Evolutionary conservation across 2,329 filamentous ascomycete species (phyloP), one percentile per base, ranked within the genome.

Genomic region (Orbilia ellipsospora): DNA sequence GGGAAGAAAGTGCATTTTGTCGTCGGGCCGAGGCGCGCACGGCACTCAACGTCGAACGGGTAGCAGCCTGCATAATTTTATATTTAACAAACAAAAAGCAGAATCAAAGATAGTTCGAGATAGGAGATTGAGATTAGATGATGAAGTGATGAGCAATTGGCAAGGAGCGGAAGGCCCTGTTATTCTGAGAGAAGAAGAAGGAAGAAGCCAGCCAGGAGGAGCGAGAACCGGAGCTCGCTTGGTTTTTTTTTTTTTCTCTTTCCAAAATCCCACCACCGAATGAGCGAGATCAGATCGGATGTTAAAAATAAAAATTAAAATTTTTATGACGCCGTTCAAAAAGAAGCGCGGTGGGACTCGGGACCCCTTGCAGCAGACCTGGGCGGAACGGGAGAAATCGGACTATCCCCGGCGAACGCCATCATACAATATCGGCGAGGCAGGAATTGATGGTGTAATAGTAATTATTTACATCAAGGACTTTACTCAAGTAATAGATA

Each of bases 161-260:
- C 48, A 16, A 56, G 45, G 54, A 52, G 55, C 50, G 54, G 45
- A 60, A 51, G 36, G 65, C 51, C 31, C 54, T 56, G 48, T 62
- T 54, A 48, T 36, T 18, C 36, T 45, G 50, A n/a, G 48, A 52
- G 48, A 10, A 55, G 10, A 20, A 55, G 23, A 36, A 23, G 10
- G 48, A 52, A 23, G 18, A 13, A 55, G 52, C 10, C 52, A 15
- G 26, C 7, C 5, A n/a, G 44, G 13, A 48, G 44, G 16, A 70
- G 66, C 66, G 66, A 70, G 66, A 44, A 70, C 59, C 66, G 66
- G 66, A 70, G 66, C 66, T 70, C 66, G 66, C 54, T 70, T 69
- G 65, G 52, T 57, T 66, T 66, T 66, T 66, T 65, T 65, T 26
- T 66, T 66, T 66, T 66, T 65, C 56, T 26, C 16, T 55, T 48